Evolutionary conservation across 2,329 filamentous ascomycete species (phyloP).

Genomic region (Talaromyces sp.): DNA sequence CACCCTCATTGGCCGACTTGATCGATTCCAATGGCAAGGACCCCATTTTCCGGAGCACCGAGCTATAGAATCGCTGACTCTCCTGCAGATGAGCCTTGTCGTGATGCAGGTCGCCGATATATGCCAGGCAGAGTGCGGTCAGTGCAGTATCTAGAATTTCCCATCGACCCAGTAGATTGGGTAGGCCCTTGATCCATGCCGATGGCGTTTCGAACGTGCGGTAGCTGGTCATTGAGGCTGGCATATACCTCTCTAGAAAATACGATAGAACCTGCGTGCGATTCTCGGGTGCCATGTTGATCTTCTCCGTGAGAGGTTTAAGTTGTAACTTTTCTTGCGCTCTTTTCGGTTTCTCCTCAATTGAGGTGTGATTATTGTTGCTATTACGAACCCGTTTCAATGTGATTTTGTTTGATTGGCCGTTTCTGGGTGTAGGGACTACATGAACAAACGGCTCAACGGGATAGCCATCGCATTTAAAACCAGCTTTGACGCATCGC

Average conservation of each 20-base stretch:
- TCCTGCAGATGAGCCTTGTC: constrained; percentile 5
- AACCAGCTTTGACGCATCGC: constrained; percentile 9
- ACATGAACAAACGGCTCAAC: constrained; percentile 11
- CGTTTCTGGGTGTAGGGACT: constrained; percentile 3
- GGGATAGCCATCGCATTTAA: constrained; percentile 9
- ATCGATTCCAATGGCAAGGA: constrained; percentile 9
- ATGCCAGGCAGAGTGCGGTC: constrained; percentile 9
- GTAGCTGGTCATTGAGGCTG: constrained; percentile 8
- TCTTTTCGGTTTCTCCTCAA: neutral
- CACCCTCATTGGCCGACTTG: constrained; percentile 9
- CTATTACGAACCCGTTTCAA: constrained; percentile 4
- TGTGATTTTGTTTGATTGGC: constrained; percentile 3
- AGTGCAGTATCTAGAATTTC: constrained; percentile 8
- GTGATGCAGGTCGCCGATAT: constrained; percentile 9
- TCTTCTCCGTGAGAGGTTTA: neutral
- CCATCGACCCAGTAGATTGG: constrained; percentile 9
- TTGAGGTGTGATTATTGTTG: neutral
- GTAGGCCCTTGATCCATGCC: constrained; percentile 10
- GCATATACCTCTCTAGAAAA: constrained; percentile 11
- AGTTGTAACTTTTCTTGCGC: no score
- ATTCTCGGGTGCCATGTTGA: constrained; percentile 11
- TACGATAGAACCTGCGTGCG: constrained; percentile 10
- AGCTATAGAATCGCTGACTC: constrained; percentile 8
- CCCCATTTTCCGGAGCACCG: constrained; percentile 2
- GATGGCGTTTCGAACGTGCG: constrained; percentile 10